Evolutionary conservation across 2,329 filamentous ascomycete species (phyloP).

Genomic region (Zasmidium citrigriseum): DNA sequence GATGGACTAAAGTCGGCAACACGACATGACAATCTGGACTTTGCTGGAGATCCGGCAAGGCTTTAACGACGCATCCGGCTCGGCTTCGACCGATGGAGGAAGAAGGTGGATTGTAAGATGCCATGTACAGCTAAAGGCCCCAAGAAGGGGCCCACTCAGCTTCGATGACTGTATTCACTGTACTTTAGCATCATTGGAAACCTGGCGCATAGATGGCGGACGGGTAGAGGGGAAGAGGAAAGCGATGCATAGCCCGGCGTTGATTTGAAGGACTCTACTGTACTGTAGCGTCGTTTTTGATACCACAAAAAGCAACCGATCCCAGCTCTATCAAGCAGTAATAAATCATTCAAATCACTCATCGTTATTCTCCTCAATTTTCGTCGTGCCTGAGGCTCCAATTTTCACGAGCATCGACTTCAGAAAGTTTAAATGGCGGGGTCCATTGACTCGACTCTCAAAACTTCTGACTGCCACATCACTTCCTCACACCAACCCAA

Average conservation of each 20-base stretch:
- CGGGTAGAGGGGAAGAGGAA: constrained; percentile 9
- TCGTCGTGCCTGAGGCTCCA: not conserved
- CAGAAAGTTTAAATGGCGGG: not conserved
- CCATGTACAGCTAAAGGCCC: constrained; percentile 17
- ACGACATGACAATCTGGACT: not conserved
- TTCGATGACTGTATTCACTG: constrained; percentile 24
- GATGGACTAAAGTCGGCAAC: constrained; percentile 40
- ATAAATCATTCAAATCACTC: not conserved
- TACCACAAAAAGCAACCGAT: constrained; percentile 22
- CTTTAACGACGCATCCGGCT: not conserved
- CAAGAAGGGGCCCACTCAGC: constrained; percentile 9
- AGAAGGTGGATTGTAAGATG: constrained; percentile 15
- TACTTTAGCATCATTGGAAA: constrained; percentile 11
- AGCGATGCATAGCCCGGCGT: constrained; percentile 20
- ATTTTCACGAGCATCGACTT: constrained; percentile 1
- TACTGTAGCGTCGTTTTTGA: constrained; percentile 20
- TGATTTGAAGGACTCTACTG: not conserved
- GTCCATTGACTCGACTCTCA: not conserved
- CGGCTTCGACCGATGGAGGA: not conserved
- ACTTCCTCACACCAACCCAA: not conserved
- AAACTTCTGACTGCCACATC: not conserved
- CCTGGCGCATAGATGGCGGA: not conserved
- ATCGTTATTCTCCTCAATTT: not conserved
- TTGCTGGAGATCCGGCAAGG: not conserved
- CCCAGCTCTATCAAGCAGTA: constrained; percentile 16